phyloP scores from a whole-genome alignment of 306 rosid species.

The Pachyrhizus erosus region DNA sequence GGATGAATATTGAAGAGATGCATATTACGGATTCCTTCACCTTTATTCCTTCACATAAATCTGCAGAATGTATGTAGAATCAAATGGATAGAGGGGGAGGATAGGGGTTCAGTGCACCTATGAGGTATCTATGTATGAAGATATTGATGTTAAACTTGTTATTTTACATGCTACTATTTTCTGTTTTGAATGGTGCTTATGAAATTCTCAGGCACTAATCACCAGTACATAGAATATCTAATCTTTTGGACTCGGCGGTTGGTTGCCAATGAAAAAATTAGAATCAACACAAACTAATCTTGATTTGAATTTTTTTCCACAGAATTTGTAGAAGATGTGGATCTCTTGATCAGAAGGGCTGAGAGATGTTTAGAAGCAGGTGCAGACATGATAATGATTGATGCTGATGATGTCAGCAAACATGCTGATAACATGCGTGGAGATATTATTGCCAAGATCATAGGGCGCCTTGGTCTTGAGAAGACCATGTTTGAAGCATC shows the following conservation, averaged over 20 bases:
- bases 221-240: not conserved
- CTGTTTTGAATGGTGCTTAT: not conserved
- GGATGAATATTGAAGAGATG: conserved; percentile 10
- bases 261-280: conserved; percentile 3
- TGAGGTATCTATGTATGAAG: not conserved
- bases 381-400: conserved; percentile 93
- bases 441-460: conserved; percentile 80
- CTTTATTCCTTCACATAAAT: not conserved
- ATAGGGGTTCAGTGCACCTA: not conserved
- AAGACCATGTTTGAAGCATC: conserved; percentile 96
- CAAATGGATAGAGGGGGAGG: conserved; percentile 7
- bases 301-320: conserved; percentile 24
- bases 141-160: not conserved
- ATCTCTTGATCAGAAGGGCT: conserved; percentile 83
- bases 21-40: conserved; percentile 1
- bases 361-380: conserved; percentile 98
- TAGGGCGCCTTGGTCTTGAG: conserved; percentile 93
- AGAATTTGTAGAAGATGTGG: conserved; percentile 90
- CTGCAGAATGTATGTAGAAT: conserved; percentile 21
- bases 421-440: conserved; percentile 69
- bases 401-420: conserved; percentile 75
- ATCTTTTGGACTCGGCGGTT: not conserved
- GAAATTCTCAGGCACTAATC: not conserved
- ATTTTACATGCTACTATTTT: not conserved
- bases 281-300: conserved; percentile 12